Evolutionary conservation across 2,329 filamentous ascomycete genomes (phyloP).

Genomic region (Aspergillus pseudonomiae): DNA sequence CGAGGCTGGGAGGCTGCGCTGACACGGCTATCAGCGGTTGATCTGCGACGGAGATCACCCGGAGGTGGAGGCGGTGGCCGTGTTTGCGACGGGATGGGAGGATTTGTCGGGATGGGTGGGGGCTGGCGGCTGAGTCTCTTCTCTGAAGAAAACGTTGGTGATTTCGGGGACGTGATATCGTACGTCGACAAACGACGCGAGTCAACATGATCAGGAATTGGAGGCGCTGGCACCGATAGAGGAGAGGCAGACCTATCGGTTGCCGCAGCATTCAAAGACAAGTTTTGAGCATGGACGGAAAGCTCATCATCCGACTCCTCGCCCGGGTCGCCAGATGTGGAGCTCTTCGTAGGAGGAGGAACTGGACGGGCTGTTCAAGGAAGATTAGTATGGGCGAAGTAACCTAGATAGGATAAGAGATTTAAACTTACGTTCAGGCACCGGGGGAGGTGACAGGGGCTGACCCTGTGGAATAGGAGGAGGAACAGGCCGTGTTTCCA

Average conservation of each 20-base stretch:
- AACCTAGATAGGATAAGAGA: not conserved
- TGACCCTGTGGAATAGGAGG: constrained; percentile 40
- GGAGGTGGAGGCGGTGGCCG: constrained; percentile 68
- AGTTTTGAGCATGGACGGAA: constrained; percentile 56
- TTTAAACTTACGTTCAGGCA: constrained; percentile 59
- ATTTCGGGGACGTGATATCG: constrained; percentile 47
- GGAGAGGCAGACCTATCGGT: constrained; percentile 48
- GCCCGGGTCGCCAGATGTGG: constrained; percentile 71
- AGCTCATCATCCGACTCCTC: constrained; percentile 90
- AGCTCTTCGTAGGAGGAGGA: constrained; percentile 55
- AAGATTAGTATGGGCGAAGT: constrained; percentile 29
- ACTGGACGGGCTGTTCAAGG: constrained; percentile 61
- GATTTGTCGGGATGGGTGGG: constrained; percentile 43
- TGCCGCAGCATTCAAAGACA: constrained; percentile 47
- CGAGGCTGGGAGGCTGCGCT: constrained; percentile 46
- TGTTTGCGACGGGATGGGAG: constrained; percentile 50
- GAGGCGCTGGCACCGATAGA: constrained; percentile 52
- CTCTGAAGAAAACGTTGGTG: constrained; percentile 36
- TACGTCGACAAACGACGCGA: constrained; percentile 43
- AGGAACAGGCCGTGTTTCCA: constrained; percentile 43
- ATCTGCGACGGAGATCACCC: constrained; percentile 57
- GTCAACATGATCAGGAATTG: constrained; percentile 41
- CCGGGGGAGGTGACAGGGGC: constrained; percentile 38
- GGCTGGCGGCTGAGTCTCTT: constrained; percentile 49
- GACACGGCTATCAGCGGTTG: constrained; percentile 59